These are phyloP conservation scores for Craterostigma plantagineum DNA, from an alignment of 257 asterid genomes.

Conservation along the genomic window DNA sequence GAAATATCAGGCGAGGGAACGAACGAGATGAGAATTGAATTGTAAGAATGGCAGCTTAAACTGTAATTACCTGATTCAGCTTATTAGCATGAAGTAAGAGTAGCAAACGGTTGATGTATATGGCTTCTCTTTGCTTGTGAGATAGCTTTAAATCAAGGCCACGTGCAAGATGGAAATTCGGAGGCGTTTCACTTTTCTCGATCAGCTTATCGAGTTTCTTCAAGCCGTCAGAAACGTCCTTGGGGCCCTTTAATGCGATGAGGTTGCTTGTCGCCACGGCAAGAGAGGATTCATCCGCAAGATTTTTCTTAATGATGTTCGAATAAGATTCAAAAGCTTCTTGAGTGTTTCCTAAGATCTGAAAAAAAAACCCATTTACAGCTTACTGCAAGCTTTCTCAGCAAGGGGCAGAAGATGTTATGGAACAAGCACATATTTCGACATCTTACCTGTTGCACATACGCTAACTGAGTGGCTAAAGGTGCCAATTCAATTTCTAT, in stretches of 20 bases:
- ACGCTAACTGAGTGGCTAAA: slow-evolving; percentile 78
- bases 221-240: slow-evolving; percentile 70
- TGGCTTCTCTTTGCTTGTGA: slow-evolving; percentile 62
- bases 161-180: slow-evolving; percentile 39
- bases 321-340: slow-evolving; percentile 60
- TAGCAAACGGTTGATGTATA: slow-evolving; percentile 52
- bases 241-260: slow-evolving; percentile 62
- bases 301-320: slow-evolving; percentile 55
- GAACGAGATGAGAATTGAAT: no score
- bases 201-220: slow-evolving; percentile 75
- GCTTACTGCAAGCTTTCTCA: slow-evolving; percentile 7
- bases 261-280: slow-evolving; percentile 72
- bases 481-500: slow-evolving; percentile 87
- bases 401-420: no score
- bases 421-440: background rate
- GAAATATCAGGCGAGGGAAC: no score
- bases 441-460: slow-evolving; percentile 60
- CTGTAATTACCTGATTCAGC: slow-evolving; percentile 65
- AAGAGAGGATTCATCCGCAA: slow-evolving; percentile 64
- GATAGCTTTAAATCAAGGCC: slow-evolving; percentile 80
- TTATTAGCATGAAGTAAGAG: slow-evolving; percentile 76
- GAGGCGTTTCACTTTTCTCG: slow-evolving; percentile 64
- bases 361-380: slow-evolving; percentile 7
- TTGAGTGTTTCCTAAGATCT: slow-evolving; percentile 63
- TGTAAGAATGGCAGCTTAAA: background rate